These are phyloP conservation scores for Polygonum maritimum DNA, from an alignment of 148 eudicot genomes.

Conservation along the genomic window DNA sequence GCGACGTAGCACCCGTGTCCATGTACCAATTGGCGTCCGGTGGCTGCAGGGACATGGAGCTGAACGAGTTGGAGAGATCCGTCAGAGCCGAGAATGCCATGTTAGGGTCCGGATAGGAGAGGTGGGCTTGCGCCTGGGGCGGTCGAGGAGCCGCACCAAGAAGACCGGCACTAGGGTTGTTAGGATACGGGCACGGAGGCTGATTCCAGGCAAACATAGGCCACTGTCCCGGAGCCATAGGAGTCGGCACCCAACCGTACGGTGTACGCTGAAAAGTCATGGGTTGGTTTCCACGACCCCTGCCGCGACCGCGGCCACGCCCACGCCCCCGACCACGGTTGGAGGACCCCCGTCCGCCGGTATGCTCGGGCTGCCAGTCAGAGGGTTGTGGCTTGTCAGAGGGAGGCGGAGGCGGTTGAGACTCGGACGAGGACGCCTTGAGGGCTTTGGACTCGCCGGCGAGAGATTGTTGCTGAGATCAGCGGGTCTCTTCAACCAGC, in stretches of 20 bases:
- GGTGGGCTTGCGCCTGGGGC: neutral
- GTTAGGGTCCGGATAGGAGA: rapidly evolving
- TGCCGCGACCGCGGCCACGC: neutral
- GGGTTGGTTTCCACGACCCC: neutral
- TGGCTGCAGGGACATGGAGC: neutral
- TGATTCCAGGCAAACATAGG: neutral
- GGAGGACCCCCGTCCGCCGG: neutral
- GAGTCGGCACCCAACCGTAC: neutral
- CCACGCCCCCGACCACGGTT: neutral
- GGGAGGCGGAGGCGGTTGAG: too few species aligned
- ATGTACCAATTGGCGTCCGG: neutral
- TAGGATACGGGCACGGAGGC: neutral
- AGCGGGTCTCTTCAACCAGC: neutral
- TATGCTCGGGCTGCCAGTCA: neutral
- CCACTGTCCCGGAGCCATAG: too few species aligned
- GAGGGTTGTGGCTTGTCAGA: too few species aligned
- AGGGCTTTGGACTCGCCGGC: neutral
- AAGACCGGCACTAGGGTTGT: neutral
- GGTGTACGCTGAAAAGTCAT: neutral
- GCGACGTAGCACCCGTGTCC: too few species aligned
- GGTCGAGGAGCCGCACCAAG: neutral
- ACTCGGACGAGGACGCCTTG: rapidly evolving
- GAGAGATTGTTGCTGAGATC: neutral
- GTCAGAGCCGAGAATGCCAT: neutral
- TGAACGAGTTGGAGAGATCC: neutral